These are phyloP conservation scores for Penicillium thymicola DNA, from an alignment of 2,329 filamentous ascomycete species.

Conservation along the genomic window DNA sequence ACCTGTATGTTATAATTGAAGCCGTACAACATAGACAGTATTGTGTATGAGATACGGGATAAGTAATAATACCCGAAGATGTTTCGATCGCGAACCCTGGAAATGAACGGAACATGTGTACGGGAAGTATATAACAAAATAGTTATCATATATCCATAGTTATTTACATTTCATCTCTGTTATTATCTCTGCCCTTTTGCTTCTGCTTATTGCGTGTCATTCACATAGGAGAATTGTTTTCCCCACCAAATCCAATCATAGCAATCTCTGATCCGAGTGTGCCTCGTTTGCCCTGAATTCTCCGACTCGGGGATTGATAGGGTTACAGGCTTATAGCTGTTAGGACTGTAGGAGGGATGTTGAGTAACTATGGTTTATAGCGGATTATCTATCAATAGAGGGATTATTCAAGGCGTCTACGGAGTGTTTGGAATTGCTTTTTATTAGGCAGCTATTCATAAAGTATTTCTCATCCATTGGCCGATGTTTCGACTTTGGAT, in stretches of 20 bases:
- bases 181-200: neutral
- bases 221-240: neutral
- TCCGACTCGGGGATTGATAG: neutral
- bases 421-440: neutral
- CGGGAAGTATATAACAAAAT: neutral
- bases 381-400: neutral
- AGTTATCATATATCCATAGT: too few species aligned
- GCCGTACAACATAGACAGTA: constrained; percentile 11
- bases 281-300: constrained; percentile 1
- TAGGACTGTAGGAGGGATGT: neutral
- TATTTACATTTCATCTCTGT: too few species aligned
- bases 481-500: neutral
- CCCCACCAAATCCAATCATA: constrained; percentile 5
- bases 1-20: constrained; percentile 13
- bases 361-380: neutral
- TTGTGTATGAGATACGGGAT: constrained; percentile 17
- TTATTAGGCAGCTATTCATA: neutral
- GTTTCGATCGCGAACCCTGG: constrained; percentile 4
- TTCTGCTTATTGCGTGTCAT: neutral
- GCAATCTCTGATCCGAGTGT: constrained; percentile 3
- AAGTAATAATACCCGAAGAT: constrained; percentile 17
- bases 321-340: neutral
- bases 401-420: neutral
- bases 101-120: neutral
- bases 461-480: neutral